phyloP scores from a whole-genome alignment of 495 filamentous ascomycete genomes.

The Tuber aestivum region DNA sequence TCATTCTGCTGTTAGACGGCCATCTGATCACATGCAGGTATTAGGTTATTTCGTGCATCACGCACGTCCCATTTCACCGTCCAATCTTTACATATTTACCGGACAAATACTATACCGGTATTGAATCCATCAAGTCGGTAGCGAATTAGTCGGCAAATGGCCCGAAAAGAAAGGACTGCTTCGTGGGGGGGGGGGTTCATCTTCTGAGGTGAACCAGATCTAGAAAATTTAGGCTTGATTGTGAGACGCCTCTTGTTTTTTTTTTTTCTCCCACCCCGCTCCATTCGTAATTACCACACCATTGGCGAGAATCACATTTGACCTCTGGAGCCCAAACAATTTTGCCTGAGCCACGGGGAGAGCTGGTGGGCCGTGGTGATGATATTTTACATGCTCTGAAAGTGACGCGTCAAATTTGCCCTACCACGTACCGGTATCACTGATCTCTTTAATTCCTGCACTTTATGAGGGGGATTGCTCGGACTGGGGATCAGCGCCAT shows the following conservation, averaged over 20 bases:
- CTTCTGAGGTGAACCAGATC: not conserved
- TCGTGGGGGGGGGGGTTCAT: not conserved
- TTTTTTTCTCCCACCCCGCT: not conserved
- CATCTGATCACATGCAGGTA: not conserved
- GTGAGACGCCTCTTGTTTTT: not conserved
- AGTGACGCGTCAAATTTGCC: constrained; percentile 1
- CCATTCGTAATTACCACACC: not conserved
- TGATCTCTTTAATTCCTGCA: not conserved
- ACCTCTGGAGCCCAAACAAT: not conserved
- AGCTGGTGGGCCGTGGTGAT: not conserved
- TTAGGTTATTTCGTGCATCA: not conserved
- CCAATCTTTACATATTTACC: not conserved
- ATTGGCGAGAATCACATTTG: not conserved
- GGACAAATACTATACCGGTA: not conserved
- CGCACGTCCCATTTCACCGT: not conserved
- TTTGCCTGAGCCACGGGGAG: not conserved
- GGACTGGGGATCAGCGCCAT: not conserved
- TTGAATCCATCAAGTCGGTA: not conserved
- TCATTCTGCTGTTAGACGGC: not conserved
- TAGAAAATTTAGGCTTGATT: not conserved
- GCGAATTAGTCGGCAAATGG: not conserved
- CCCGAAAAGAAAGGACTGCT: not conserved
- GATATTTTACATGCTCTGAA: not conserved
- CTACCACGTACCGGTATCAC: not conserved
- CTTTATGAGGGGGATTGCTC: not conserved